Evolutionary conservation across 495 filamentous ascomycete species (phyloP), one percentile per base, ranked within the genome.

Genomic region (Tuber umbilicatum): DNA sequence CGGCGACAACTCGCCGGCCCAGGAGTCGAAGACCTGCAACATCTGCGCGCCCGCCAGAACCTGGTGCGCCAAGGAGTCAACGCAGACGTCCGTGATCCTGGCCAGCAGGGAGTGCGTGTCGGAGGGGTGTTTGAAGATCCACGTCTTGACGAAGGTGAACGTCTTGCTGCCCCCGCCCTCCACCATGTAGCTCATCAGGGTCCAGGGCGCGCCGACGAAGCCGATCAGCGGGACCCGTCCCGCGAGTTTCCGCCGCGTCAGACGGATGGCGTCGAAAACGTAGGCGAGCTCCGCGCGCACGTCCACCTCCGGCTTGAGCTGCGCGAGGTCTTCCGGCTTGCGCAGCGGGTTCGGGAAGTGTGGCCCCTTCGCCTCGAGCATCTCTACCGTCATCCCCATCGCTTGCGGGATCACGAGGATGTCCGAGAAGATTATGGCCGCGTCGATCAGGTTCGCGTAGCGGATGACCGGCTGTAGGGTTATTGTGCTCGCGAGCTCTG

Each of bases 121-220:
- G 74, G 90, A 86, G 3, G 92, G 89, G 78, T 97, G 93, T 84
- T 91, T 93, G 85, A 94, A 97, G 60, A 97, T 89, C 96, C 96
- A 99, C 23, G 91, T 95, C 88, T 99, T 99, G 71, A 86, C 88
- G 84, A 97, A 88, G 60, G 91, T 89, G 83, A 97, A 98, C 81
- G 97, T 85, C 85, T 97, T 98, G 81, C 89, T 94, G 19, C 95
- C 94, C 19, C 95, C 95, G 9, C 95, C 95, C 84, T 99, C 95
- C 21, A 97, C 93, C 95, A 99, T 99, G 84, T 99, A 99, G 86
- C 93, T 95, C 78, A 98, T 86, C 75, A 99, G 84, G 0, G 95
- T 99, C 93, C 95, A 99, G 1, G 95, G 95, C 3, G 95, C 94
- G 27, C 95, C 95, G 80, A 94, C 97, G 85, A 99, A 99, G n/a